Percentiles rank a stretch among this genome's conserved stretches.
These are phyloP conservation scores for Ascosphaera apis DNA, from an alignment of 2,329 filamentous ascomycete species.

Conservation along the genomic window DNA sequence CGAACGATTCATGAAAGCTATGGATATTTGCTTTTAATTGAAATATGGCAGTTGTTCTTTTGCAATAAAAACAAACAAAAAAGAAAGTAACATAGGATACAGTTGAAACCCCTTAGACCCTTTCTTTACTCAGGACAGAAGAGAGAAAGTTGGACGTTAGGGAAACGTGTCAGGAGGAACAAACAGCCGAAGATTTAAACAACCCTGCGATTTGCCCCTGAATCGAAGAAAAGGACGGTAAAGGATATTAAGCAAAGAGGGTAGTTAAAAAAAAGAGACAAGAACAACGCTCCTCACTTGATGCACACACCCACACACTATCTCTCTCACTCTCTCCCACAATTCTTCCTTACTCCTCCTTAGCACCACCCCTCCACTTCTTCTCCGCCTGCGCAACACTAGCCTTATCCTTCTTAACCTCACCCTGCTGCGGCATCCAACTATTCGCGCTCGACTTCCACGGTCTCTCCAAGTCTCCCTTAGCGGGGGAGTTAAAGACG, in stretches of 20 bases:
- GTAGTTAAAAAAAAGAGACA: not conserved
- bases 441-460: constrained; percentile 75
- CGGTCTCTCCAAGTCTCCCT: constrained; percentile 77
- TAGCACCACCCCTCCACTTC: constrained; percentile 26
- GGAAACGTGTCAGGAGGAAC: not conserved
- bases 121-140: not conserved
- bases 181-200: not conserved
- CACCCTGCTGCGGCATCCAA: constrained; percentile 46
- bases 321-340: too few species aligned
- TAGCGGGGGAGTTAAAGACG: constrained; percentile 64
- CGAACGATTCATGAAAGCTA: too few species aligned
- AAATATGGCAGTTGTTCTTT: too few species aligned
- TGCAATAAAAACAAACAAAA: too few species aligned
- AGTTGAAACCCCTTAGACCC: too few species aligned
- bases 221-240: too few species aligned
- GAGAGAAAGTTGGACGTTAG: not conserved
- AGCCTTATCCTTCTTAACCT: constrained; percentile 81
- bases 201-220: not conserved
- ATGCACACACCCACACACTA: too few species aligned
- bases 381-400: constrained; percentile 30
- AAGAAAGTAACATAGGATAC: too few species aligned
- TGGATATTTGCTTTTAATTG: too few species aligned
- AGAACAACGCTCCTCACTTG: not conserved
- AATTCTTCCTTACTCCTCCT: constrained; percentile 27
- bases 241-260: not conserved